Evolutionary conservation across 176 grass and related monocot genomes (phyloP).

Genomic region (Carex cristatella): DNA sequence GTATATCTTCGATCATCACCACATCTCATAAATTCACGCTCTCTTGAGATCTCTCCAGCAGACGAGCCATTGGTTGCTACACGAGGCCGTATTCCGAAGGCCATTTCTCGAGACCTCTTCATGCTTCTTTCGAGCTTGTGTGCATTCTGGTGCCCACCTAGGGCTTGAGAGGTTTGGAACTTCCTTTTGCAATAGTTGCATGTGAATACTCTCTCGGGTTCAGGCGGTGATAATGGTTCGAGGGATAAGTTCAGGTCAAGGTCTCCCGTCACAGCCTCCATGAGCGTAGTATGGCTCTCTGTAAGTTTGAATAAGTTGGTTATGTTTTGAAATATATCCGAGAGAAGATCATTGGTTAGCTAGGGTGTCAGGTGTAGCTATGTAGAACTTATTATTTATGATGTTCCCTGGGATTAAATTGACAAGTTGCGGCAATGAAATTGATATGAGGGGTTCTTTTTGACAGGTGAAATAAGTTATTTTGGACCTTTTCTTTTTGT

Average conservation of each 20-base stretch:
- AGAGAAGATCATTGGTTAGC: background rate
- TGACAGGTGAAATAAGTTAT: background rate
- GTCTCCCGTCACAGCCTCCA: slow-evolving; percentile 27
- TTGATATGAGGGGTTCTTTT: slow-evolving; percentile 1
- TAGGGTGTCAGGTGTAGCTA: background rate
- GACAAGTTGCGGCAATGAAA: slow-evolving; percentile 6
- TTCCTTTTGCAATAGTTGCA: slow-evolving; percentile 84
- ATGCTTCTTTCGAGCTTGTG: slow-evolving; percentile 90
- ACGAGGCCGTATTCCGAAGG: background rate
- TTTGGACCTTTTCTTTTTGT: slow-evolving; percentile 12
- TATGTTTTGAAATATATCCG: background rate
- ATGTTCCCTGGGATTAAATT: background rate
- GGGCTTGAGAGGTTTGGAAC: slow-evolving; percentile 87
- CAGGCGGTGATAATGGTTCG: slow-evolving; percentile 32
- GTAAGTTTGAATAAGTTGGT: background rate
- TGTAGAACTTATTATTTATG: background rate
- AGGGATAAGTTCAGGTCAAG: slow-evolving; percentile 52
- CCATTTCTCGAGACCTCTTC: slow-evolving; percentile 34
- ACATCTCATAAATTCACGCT: slow-evolving; percentile 3
- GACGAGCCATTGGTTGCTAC: background rate
- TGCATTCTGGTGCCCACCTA: slow-evolving; percentile 94
- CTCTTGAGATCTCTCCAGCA: slow-evolving; percentile 36
- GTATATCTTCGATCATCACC: slow-evolving; percentile 7
- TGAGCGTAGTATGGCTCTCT: background rate
- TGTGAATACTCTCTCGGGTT: slow-evolving; percentile 60